A percentile compares a stretch with the other conserved stretches of the same genome.
Evolutionary conservation across 306 rosid genomes (phyloP).

Genomic region (Echinosophora koreensis): DNA sequence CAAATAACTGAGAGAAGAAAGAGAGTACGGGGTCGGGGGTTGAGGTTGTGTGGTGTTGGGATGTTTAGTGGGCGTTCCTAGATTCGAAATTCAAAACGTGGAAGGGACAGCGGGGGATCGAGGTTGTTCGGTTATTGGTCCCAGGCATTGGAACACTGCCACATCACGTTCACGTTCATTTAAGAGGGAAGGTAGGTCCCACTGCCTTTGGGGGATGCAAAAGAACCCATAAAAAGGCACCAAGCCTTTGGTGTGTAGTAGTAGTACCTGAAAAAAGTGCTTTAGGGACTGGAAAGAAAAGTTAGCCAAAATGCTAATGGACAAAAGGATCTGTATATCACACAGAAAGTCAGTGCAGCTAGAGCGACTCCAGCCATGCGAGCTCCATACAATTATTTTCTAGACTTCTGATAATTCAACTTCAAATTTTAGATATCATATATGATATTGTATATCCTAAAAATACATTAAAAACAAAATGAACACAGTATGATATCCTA

Average conservation of each 20-base stretch:
- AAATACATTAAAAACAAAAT: no score
- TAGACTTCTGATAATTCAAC: no score
- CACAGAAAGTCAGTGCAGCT: conserved; percentile 36
- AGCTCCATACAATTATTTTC: no score
- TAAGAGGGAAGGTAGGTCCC: conserved; percentile 21
- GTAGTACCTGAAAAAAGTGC: conserved; percentile 48
- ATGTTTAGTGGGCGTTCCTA: conserved; percentile 21
- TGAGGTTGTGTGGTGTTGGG: neutral
- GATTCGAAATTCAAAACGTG: conserved; percentile 58
- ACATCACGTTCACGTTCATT: conserved; percentile 26
- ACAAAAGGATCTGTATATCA: conserved; percentile 56
- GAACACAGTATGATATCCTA: no score
- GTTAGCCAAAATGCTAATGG: conserved; percentile 42
- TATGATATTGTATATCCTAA: no score
- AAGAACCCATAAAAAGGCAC: conserved; percentile 47
- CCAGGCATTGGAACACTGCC: conserved; percentile 46
- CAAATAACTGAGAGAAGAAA: no score
- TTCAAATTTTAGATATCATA: no score
- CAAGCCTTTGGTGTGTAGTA: conserved; percentile 50
- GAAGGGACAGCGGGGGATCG: conserved; percentile 36
- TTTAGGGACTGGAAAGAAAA: neutral
- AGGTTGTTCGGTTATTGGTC: conserved; percentile 28
- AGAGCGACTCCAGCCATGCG: neutral
- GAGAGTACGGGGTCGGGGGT: neutral
- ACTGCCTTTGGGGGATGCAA: neutral